Base-by-base conservation (phyloP, 2,329 filamentous ascomycete genomes). In the Fonsecaea pedrosoi region DNA sequence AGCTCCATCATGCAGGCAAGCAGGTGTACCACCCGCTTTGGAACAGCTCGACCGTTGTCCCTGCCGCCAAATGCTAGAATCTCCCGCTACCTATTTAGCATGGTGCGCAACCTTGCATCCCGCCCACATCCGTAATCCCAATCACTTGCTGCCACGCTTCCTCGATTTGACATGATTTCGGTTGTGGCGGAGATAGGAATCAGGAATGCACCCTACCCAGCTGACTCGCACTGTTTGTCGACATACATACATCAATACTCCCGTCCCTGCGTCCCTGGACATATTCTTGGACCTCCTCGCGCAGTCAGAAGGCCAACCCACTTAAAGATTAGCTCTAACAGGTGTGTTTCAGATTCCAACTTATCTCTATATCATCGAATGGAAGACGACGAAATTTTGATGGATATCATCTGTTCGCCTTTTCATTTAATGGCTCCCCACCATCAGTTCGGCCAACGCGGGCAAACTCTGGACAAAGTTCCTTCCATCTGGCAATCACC, bases 311-410 rank as follows among this genome's bases (percentile, higher is more conserved):
- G 40, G 12, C 40, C 42, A 15, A 18, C 57, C 15, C n/a, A 10
- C 21, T n/a, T n/a, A 42, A 10, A 37, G 13, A 25, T 32, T 56
- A 63, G 53, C 38, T 48, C 37, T 57, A 50, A 56, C 60, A 55
- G 53, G 38, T 63, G 13, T 63, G 60, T 56, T 37, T 61, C 45
- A 61, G 32, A n/a, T 12, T 12, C 50, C 38, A 8, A 34, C 40
- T 34, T 40, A 12, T 4, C 7, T 34, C 60, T 42, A 62, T 56
- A 30, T 34, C 60, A 35, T 34, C 60, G 45, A 62, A 54, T 62
- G 35, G 54, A 45, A 42, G 38, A 18, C 18, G 18, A 18, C 12
- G n/a, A 45, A 30, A 50, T 37, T 13, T 34, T 21, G 38, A 25
- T n/a, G 30, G 13, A 30, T 8, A 7, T 55, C 30, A 55, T 55